Conservation (phyloP, 805 yeast species). For the Yueomyces sp. region DNA sequence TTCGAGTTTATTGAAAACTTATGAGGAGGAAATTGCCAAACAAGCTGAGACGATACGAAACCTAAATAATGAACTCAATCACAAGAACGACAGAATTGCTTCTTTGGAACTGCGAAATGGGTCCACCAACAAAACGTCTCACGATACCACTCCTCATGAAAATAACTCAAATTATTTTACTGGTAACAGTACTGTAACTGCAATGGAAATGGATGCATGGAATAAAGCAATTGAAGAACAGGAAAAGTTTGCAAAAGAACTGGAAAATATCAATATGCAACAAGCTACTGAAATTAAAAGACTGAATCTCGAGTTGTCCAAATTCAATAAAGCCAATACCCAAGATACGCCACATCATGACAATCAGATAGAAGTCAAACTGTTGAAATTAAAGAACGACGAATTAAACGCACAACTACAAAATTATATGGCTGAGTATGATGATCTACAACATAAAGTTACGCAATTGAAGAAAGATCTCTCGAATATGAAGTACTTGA, state of each 20-base stretch:
- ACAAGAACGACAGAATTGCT: conserved; percentile 18
- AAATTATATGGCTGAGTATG: conserved; percentile 29
- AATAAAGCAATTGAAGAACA: conserved; percentile 29
- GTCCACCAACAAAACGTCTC: not conserved
- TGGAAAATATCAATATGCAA: conserved; percentile 39
- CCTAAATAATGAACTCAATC: conserved; percentile 7
- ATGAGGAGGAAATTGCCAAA: conserved; percentile 14
- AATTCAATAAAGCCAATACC: not conserved
- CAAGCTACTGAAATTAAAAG: conserved; percentile 40
- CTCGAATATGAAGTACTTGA: conserved; percentile 16
- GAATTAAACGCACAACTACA: conserved; percentile 32
- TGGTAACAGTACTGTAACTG: conserved; percentile 20
- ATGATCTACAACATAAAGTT: conserved; percentile 27
- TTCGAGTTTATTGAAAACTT: conserved; percentile 9
- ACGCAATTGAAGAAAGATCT: conserved; percentile 9
- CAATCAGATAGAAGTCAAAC: conserved; percentile 21
- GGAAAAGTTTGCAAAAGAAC: conserved; percentile 29
- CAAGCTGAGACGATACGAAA: conserved; percentile 12
- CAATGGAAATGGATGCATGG: conserved; percentile 22
- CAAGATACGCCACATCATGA: conserved; percentile 2
- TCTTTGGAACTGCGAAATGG: conserved; percentile 8
- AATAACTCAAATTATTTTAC: conserved; percentile 21
- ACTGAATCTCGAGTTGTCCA: conserved; percentile 25
- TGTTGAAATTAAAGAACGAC: conserved; percentile 30
- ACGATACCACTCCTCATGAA: conserved; percentile 15